Evolutionary conservation across 805 yeast species (phyloP).

Genomic region (Nakazawaea wickerhamii): DNA sequence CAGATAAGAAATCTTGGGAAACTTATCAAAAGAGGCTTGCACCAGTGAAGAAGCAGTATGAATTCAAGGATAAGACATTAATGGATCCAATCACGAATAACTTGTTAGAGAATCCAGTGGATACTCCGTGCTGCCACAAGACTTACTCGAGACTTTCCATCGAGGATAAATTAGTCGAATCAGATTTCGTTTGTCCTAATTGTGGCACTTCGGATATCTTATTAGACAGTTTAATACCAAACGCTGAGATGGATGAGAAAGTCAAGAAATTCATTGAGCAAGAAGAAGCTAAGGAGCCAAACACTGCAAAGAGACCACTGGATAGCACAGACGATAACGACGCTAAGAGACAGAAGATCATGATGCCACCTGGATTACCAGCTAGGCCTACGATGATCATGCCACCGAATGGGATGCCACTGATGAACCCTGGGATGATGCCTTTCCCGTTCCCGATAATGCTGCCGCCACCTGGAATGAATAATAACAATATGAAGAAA

Average conservation of each 20-base stretch:
- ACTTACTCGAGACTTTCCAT: constrained; percentile 55
- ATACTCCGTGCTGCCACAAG: constrained; percentile 64
- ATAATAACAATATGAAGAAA: not conserved
- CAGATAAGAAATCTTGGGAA: constrained; percentile 89
- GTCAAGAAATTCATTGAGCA: constrained; percentile 46
- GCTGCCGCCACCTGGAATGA: constrained; percentile 2
- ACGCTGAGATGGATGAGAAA: constrained; percentile 51
- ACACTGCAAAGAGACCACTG: constrained; percentile 7
- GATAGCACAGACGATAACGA: constrained; percentile 1
- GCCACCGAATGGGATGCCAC: constrained; percentile 1
- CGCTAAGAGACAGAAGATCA: constrained; percentile 3
- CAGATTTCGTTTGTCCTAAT: constrained; percentile 87
- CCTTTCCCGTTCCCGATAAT: constrained; percentile 12
- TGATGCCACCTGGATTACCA: constrained; percentile 5
- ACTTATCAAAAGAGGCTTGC: constrained; percentile 65
- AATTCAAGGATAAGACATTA: constrained; percentile 54
- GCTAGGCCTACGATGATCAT: constrained; percentile 6
- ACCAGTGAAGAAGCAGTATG: constrained; percentile 34
- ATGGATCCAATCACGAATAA: constrained; percentile 68
- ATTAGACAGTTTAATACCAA: constrained; percentile 64
- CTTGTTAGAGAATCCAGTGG: constrained; percentile 65
- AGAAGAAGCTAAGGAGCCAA: constrained; percentile 18
- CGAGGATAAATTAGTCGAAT: constrained; percentile 64
- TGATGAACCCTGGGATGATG: constrained; percentile 2
- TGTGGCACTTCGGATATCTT: constrained; percentile 71